A percentile compares a stretch with the other conserved stretches of the same genome.
Conservation (phyloP, 768 basidiomycete species). For the Daedalea quercina region DNA sequence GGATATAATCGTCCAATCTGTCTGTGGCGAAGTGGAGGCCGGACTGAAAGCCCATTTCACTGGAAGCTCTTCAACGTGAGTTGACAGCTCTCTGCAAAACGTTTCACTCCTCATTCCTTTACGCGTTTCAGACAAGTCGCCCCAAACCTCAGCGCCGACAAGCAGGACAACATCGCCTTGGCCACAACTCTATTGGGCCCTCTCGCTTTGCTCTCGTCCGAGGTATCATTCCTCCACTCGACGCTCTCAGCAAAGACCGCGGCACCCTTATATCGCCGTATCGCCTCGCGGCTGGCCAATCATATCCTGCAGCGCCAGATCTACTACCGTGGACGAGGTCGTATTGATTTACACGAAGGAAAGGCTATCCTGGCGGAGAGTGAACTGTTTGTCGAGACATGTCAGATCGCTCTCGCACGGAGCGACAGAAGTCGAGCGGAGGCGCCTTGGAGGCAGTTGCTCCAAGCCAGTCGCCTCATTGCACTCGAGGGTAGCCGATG, state of each 20-base stretch:
- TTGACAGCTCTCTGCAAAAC: conserved; percentile 7
- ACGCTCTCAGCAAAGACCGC: conserved; percentile 54
- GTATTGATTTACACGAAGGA: conserved; percentile 54
- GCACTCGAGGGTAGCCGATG: conserved; percentile 52
- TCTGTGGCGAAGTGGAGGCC: conserved; percentile 75
- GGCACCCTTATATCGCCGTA: conserved; percentile 66
- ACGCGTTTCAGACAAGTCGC: conserved; percentile 14
- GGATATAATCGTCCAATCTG: conserved; percentile 80
- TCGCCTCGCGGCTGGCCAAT: conserved; percentile 61
- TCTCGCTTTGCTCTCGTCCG: conserved; percentile 74
- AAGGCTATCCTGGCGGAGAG: conserved; percentile 61
- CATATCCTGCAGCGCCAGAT: conserved; percentile 83
- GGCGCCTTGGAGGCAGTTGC: conserved; percentile 68
- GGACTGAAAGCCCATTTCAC: conserved; percentile 69
- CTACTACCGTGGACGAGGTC: conserved; percentile 62
- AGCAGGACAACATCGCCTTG: conserved; percentile 38
- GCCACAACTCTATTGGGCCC: conserved; percentile 70
- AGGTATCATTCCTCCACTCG: conserved; percentile 60
- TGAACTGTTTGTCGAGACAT: conserved; percentile 80
- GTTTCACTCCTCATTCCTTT: neutral
- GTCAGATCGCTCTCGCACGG: conserved; percentile 48
- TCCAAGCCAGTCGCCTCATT: conserved; percentile 65
- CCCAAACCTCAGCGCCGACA: conserved; percentile 17
- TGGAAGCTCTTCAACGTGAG: conserved; percentile 37
- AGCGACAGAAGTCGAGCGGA: conserved; percentile 44